Evolutionary conservation across 2,329 filamentous ascomycete genomes (phyloP), one percentile per base, ranked within the genome.

Genomic region (Penicillium brevicompactum): DNA sequence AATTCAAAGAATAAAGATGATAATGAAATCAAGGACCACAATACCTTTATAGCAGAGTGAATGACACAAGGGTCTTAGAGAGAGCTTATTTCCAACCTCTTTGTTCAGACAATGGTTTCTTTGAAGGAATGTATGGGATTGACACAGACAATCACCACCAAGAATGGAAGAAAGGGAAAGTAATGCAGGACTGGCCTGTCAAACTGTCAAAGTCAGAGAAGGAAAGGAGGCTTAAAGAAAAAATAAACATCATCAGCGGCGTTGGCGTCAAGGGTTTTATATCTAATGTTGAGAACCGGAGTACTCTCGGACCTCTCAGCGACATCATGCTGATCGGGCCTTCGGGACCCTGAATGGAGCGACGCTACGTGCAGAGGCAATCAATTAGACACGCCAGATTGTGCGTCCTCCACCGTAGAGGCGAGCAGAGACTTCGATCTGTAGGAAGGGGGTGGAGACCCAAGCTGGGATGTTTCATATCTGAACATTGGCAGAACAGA

Each of bases 151-250:
- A 64, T 53, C 47, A 63, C 57, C 61, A 70, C 58, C 59, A 63
- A 61, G 58, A 60, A 51, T 60, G 44, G 59, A 55, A 61, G 59
- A 60, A 59, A 71, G 57, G 53, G 62, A 68, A 66, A 64, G 62
- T 52, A 62, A 68, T 55, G 68, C 67, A 73, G 70, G 71, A 67
- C 71, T 72, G 62, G 71, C 71, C 71, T 68, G 61, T 65, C 66
- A 64, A 73, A 70, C 61, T 54, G 53, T 54, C 38, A 56, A 54
- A 55, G 38, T 59, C 38, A 51, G 49, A 50, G 53, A 53, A 58
- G 67, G 63, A 54, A 58, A 65, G 53, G 27, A 37, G 59, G 61
- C 64, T 56, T 65, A 67, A 52, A 51, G 51, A 61, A 60, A 56
- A 55, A 38, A 18, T 18, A 59, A 58, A 57, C 37, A 58, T 49